Percentiles rank a stretch among this genome's conserved stretches.
Evolutionary conservation across 352 stramenopile genomes (phyloP).

Genomic region (Peronosclerospora sorghi): DNA sequence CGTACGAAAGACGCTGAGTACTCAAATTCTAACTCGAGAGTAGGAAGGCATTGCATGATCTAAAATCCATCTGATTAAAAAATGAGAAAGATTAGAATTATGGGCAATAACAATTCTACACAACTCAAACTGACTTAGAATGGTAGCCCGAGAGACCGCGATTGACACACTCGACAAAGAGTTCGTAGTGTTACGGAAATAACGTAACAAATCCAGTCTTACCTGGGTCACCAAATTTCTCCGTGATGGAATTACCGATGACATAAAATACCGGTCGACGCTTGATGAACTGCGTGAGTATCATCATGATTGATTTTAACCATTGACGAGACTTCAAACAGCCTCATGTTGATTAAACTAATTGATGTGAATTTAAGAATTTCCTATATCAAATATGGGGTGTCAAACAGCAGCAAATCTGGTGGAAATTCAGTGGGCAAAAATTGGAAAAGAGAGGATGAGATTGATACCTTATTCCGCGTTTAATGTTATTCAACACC

Average conservation of each 20-base stretch:
- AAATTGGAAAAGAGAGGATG: no score
- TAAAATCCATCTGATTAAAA: constrained; percentile 18
- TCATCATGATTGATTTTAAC: constrained; percentile 5
- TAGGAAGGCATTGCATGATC: constrained; percentile 17
- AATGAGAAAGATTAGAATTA: not conserved
- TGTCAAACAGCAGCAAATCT: no score
- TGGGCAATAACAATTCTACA: not conserved
- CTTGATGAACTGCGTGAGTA: no score
- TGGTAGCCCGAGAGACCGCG: constrained; percentile 39
- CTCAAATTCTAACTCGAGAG: constrained; percentile 16
- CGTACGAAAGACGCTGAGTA: constrained; percentile 22
- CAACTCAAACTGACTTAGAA: constrained; percentile 13
- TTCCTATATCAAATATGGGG: no score
- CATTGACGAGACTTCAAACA: not conserved
- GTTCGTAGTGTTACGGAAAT: constrained; percentile 34
- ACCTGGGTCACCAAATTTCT: constrained; percentile 23
- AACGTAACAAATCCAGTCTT: constrained; percentile 23
- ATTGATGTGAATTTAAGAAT: no score
- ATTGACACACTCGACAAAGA: constrained; percentile 34
- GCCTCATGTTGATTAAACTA: no score
- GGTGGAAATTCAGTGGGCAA: no score
- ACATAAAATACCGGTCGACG: constrained; percentile 30
- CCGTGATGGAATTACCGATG: constrained; percentile 53
- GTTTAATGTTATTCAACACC: no score
- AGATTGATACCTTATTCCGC: no score